phyloP scores from a whole-genome alignment of 257 asterid species.

The Gynochthodes officinalis region DNA sequence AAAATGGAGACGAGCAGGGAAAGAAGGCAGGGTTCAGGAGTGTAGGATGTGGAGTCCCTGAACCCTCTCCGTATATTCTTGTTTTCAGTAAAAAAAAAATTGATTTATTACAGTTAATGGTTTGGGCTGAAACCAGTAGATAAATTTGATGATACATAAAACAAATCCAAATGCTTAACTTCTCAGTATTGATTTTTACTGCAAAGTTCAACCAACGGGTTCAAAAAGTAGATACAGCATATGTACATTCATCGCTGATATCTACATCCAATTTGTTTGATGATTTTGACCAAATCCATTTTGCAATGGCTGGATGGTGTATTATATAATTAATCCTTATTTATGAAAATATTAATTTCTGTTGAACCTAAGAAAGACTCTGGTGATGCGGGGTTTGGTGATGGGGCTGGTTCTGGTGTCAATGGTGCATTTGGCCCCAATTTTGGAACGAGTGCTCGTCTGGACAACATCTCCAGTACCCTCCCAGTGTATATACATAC shows the following conservation, averaged over 20 bases:
- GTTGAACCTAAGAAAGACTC: background rate
- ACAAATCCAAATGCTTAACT: no score
- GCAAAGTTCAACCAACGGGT: background rate
- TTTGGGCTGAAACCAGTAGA: no score
- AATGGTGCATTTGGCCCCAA: slow-evolving; percentile 13
- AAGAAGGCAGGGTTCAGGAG: no score
- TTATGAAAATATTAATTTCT: background rate
- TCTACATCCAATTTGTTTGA: no score
- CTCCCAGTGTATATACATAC: slow-evolving; percentile 8
- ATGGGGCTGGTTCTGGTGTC: slow-evolving; percentile 21
- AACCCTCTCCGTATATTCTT: no score
- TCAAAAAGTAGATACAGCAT: background rate
- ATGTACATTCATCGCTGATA: background rate
- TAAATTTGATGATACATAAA: no score
- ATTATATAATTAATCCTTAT: background rate
- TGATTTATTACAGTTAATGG: no score
- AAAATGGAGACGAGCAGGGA: no score
- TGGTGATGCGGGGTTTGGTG: background rate
- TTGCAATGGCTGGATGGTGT: background rate
- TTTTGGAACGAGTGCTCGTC: slow-evolving; percentile 52
- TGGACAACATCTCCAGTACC: slow-evolving; percentile 30
- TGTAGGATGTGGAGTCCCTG: no score
- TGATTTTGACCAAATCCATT: no score
- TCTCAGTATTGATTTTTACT: no score
- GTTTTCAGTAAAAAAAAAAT: no score